Conservation (phyloP, 176 grass and related monocot genomes). For the Aegilops bicornis region DNA sequence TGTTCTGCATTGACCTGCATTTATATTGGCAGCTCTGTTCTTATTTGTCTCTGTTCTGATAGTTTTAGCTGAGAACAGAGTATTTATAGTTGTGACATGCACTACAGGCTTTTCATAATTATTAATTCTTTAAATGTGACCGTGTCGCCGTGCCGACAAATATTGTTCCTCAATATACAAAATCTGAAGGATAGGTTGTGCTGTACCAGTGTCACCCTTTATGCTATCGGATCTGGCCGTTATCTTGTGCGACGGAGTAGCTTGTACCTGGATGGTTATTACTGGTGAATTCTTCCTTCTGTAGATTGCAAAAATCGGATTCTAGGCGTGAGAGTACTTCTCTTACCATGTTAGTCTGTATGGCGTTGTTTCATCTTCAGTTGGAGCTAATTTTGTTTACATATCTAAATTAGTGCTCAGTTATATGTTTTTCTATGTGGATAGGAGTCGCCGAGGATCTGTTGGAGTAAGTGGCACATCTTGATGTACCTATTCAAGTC, state of each 20-base stretch:
- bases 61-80: too few species aligned
- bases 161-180: too few species aligned
- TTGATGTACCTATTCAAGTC: slow-evolving; percentile 54
- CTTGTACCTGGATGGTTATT: slow-evolving; percentile 51
- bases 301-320: background rate
- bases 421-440: slow-evolving; percentile 20
- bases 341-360: background rate
- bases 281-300: slow-evolving; percentile 37
- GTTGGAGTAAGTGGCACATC: slow-evolving; percentile 53
- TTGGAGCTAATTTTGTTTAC: background rate
- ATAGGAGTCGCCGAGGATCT: slow-evolving; percentile 44
- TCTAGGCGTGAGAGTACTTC: background rate
- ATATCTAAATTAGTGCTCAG: slow-evolving; percentile 1
- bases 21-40: too few species aligned
- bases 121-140: too few species aligned
- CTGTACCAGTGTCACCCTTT: too few species aligned
- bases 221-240: slow-evolving; percentile 58
- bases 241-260: slow-evolving; percentile 74
- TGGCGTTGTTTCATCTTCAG: background rate
- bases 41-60: too few species aligned
- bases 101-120: too few species aligned
- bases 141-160: too few species aligned
- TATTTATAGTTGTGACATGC: too few species aligned
- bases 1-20: too few species aligned
- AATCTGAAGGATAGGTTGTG: too few species aligned